Base-by-base conservation (phyloP, 352 stramenopile species). In the Pythium chondricola region DNA sequence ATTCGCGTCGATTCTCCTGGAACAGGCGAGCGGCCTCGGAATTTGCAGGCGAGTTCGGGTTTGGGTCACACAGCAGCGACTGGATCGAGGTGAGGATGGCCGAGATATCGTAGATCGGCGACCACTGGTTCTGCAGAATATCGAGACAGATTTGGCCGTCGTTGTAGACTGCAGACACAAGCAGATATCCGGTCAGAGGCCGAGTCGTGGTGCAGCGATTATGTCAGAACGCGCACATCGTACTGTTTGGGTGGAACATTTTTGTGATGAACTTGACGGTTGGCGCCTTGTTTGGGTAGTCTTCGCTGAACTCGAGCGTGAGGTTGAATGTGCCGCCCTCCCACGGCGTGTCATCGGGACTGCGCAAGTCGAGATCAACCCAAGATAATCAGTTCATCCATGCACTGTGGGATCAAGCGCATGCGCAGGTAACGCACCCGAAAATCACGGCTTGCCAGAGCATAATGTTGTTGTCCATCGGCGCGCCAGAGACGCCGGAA, bases 81-180 rank as follows among this genome's bases (percentile, higher is more conserved):
- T 99, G 97, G 65, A 99, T 99, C 56, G 90, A 98, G 32, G 96
- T 99, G 45, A 99, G 77, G 69, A 99, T 99, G 22, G 96, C 96
- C 24, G 92, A 98, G 65, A 99, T 99, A 64, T 99, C 96, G 70
- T 99, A 99, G 69, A 99, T 99, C 14, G 97, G 97, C 69, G 89
- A 98, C 97, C 97, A 99, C 69, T 99, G 96, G 75, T 99, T 99
- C 70, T 99, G 96, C 59, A 99, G 79, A 69, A 99, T 99, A 66
- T 99, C 97, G 44, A 99, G 71, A 76, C 93, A 98, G 56, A 98
- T 97, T 61, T 89, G 76, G 17, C 84, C 85, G 57, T 94, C 83
- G 32, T 88, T 90, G 67, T 95, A 95, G 48, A 94, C 83, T 94
- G 58, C 31, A 63, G 17, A 29, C 11, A 44, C 13, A n/a, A 45